These are phyloP conservation scores for Lipomyces sp. DNA, from an alignment of 805 yeast species.

Conservation along the genomic window DNA sequence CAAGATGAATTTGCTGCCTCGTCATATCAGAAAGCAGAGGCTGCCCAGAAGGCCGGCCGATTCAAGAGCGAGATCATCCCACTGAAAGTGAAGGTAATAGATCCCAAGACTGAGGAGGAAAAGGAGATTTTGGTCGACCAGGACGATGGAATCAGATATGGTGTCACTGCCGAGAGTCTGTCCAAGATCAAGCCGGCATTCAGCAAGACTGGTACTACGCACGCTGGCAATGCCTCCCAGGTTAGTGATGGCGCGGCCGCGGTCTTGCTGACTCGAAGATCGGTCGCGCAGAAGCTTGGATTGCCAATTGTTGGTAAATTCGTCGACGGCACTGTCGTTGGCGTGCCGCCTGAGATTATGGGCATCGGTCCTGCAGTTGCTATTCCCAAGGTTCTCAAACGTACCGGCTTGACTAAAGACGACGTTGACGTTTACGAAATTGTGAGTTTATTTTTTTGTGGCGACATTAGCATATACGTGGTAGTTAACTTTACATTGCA, in stretches of 20 bases:
- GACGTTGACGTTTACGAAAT: slow-evolving; percentile 83
- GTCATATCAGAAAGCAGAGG: slow-evolving; percentile 83
- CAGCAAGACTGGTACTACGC: slow-evolving; percentile 79
- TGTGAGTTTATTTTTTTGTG: slow-evolving; percentile 17
- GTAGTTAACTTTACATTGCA: not conserved
- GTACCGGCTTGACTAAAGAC: slow-evolving; percentile 59
- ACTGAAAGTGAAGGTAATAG: slow-evolving; percentile 62
- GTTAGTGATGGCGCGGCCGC: slow-evolving; percentile 96
- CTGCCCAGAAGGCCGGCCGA: slow-evolving; percentile 69
- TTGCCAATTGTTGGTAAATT: slow-evolving; percentile 79
- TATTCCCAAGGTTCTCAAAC: slow-evolving; percentile 78
- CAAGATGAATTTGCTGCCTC: slow-evolving; percentile 91
- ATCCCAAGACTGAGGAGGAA: slow-evolving; percentile 63
- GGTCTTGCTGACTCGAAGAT: slow-evolving; percentile 81
- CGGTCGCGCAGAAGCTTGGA: slow-evolving; percentile 74
- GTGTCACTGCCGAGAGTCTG: slow-evolving; percentile 79
- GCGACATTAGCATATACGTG: not conserved
- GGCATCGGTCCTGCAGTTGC: slow-evolving; percentile 98
- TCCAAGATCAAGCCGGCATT: slow-evolving; percentile 85
- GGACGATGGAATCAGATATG: slow-evolving; percentile 90
- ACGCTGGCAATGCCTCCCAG: slow-evolving; percentile 97
- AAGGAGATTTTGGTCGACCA: slow-evolving; percentile 58
- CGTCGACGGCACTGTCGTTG: slow-evolving; percentile 77
- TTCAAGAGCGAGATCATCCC: slow-evolving; percentile 91
- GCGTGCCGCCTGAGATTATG: slow-evolving; percentile 97